These are phyloP conservation scores for Anisodus acutangulus DNA, from an alignment of 257 asterid species.

Conservation along the genomic window DNA sequence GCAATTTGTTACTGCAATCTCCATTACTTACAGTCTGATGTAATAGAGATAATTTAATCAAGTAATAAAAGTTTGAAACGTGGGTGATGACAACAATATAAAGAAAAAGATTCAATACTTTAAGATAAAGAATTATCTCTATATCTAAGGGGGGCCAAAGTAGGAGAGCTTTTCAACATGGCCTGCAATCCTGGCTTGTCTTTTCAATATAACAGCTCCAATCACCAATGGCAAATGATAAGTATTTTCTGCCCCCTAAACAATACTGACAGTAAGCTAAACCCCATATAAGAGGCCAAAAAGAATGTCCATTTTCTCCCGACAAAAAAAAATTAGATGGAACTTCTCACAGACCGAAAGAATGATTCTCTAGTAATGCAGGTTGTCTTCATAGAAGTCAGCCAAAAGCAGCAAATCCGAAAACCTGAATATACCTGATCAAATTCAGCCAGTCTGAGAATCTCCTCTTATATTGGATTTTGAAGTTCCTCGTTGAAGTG, in stretches of 20 bases:
- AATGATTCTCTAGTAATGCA: constrained; percentile 56
- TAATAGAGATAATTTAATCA: constrained; percentile 32
- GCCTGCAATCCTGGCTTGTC: constrained; percentile 32
- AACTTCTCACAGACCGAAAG: constrained; percentile 60
- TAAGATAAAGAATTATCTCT: constrained; percentile 44
- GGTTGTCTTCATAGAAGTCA: constrained; percentile 48
- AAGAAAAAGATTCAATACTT: constrained; percentile 28
- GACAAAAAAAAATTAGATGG: constrained; percentile 46
- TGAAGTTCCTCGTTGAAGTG: not conserved
- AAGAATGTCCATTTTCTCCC: constrained; percentile 49
- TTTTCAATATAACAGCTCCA: constrained; percentile 36
- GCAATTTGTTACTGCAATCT: not conserved
- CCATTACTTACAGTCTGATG: constrained; percentile 36
- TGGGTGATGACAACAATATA: constrained; percentile 36
- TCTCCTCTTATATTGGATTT: constrained; percentile 36
- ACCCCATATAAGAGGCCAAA: constrained; percentile 20
- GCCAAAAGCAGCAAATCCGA: constrained; percentile 36
- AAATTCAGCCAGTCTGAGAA: constrained; percentile 40
- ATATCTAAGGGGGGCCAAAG: constrained; percentile 38
- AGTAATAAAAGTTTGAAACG: constrained; percentile 25
- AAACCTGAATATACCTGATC: constrained; percentile 33
- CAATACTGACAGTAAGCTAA: constrained; percentile 34
- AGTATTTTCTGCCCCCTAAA: constrained; percentile 48
- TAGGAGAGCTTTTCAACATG: constrained; percentile 32
- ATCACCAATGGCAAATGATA: constrained; percentile 25